Evolutionary conservation across 306 rosid species (phyloP).

Genomic region (Dalbergia cultrata): DNA sequence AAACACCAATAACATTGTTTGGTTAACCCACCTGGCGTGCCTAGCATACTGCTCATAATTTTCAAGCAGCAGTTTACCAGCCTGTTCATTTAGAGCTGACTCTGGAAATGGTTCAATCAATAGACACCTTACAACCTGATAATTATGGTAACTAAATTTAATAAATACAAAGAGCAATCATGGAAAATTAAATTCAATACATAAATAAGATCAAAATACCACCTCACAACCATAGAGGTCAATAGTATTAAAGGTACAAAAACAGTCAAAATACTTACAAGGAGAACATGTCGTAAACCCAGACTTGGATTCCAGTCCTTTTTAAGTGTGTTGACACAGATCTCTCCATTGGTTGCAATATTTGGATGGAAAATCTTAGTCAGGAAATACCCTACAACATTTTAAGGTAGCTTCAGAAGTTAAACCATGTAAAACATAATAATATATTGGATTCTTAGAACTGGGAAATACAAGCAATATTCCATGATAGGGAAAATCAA

Average conservation of each 20-base stretch:
- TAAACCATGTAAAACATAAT: no score
- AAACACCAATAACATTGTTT: conserved; percentile 8
- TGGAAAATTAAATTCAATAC: conserved; percentile 6
- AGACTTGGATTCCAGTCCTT: conserved; percentile 99
- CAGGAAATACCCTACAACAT: conserved; percentile 80
- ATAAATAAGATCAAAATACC: neutral
- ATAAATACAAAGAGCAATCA: conserved; percentile 1
- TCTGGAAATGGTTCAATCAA: conserved; percentile 99
- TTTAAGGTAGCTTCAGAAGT: neutral
- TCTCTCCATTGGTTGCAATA: conserved; percentile 88
- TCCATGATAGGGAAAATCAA: neutral
- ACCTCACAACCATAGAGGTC: neutral
- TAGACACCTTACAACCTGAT: conserved; percentile 96
- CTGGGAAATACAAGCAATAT: neutral
- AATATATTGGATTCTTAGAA: no score
- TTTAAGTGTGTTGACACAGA: conserved; percentile 95
- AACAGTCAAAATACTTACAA: conserved; percentile 58
- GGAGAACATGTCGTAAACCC: conserved; percentile 91
- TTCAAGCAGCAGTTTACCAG: conserved; percentile 94
- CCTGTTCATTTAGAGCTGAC: conserved; percentile 97
- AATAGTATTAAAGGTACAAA: neutral
- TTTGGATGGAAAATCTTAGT: conserved; percentile 97
- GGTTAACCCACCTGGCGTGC: conserved; percentile 85
- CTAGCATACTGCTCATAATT: conserved; percentile 96
- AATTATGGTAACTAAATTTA: conserved; percentile 23